phyloP scores from a whole-genome alignment of 495 filamentous ascomycete genomes.

The Xylaria castorea region DNA sequence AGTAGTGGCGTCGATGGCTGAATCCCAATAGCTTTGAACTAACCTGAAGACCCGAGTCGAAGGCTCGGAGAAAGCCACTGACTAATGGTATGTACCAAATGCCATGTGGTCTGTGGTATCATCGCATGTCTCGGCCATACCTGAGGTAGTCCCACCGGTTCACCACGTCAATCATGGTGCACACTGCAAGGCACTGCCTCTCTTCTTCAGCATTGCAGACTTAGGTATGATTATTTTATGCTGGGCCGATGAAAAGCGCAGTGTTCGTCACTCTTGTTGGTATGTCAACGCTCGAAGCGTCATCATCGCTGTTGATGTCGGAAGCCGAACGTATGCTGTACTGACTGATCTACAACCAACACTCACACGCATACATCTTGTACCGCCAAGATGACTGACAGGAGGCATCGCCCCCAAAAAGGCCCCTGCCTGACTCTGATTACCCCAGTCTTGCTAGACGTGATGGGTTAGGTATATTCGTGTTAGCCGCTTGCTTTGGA shows the following conservation, averaged over 20 bases:
- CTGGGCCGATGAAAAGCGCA: slow-evolving; percentile 27
- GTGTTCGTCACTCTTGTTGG: not conserved
- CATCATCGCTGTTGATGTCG: slow-evolving; percentile 18
- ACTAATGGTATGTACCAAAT: slow-evolving; percentile 21
- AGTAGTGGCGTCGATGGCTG: slow-evolving; percentile 10
- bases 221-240: too few species aligned
- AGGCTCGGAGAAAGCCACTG: slow-evolving; percentile 28
- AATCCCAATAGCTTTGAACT: not conserved
- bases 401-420: slow-evolving; percentile 23
- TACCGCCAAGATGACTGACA: slow-evolving; percentile 24
- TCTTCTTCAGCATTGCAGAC: slow-evolving; percentile 18
- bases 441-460: slow-evolving; percentile 25
- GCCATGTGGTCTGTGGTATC: slow-evolving; percentile 31
- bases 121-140: slow-evolving; percentile 28
- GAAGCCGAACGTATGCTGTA: not conserved
- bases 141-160: slow-evolving; percentile 23
- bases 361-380: slow-evolving; percentile 21
- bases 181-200: slow-evolving; percentile 28
- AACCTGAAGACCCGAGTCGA: slow-evolving; percentile 22
- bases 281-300: not conserved
- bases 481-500: slow-evolving; percentile 15
- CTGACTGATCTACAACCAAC: slow-evolving; percentile 18
- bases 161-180: slow-evolving; percentile 17
- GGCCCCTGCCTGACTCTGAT: slow-evolving; percentile 12
- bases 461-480: slow-evolving; percentile 31